These are phyloP conservation scores for Aegilops sharonensis DNA, from an alignment of 176 grass and related monocot species.

Conservation along the genomic window DNA sequence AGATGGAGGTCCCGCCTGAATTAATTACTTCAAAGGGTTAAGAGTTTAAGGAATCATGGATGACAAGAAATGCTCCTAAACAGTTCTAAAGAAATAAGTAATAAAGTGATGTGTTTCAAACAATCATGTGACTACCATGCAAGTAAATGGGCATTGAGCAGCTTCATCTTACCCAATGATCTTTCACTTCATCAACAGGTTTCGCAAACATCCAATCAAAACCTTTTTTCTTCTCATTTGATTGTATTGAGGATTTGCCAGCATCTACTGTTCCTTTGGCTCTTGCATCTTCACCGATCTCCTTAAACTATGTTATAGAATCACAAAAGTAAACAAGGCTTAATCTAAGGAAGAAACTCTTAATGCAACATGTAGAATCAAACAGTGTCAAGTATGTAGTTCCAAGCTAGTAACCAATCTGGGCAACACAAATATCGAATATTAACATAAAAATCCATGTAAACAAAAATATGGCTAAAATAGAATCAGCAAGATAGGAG, in stretches of 20 bases:
- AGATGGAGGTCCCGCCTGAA: neutral
- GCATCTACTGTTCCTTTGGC: slow-evolving; percentile 44
- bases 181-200: slow-evolving; percentile 92
- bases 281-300: slow-evolving; percentile 76
- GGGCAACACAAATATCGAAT: neutral
- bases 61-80: neutral
- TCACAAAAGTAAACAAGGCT: slow-evolving; percentile 12
- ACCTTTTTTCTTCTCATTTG: slow-evolving; percentile 89
- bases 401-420: neutral
- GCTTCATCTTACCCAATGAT: slow-evolving; percentile 80
- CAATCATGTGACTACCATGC: neutral
- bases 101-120: neutral
- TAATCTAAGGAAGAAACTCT: neutral
- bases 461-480: neutral
- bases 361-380: slow-evolving; percentile 6
- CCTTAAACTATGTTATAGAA: slow-evolving; percentile 65
- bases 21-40: neutral
- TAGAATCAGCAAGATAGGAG: neutral
- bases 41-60: neutral
- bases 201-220: slow-evolving; percentile 98
- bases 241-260: slow-evolving; percentile 50
- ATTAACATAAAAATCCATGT: neutral
- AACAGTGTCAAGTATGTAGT: neutral
- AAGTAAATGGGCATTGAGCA: slow-evolving; percentile 17
- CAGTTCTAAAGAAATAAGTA: neutral